phyloP scores from a whole-genome alignment of 1,139 yeast species.

The Kodamaea suecica region DNA sequence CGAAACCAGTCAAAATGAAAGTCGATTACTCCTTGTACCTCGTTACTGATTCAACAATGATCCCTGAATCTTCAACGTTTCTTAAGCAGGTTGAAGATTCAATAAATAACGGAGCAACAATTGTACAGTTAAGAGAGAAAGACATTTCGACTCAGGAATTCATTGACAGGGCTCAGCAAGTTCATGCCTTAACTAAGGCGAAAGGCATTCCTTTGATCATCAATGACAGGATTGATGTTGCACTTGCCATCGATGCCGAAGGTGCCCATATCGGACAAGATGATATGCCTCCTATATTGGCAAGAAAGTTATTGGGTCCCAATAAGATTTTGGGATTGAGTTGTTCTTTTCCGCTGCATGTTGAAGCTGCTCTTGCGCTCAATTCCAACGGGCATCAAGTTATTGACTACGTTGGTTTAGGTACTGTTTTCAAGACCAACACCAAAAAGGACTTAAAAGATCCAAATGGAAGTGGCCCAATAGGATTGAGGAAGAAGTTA shows the following conservation, averaged over 20 bases:
- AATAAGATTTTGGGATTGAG: constrained; percentile 80
- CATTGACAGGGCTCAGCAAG: constrained; percentile 54
- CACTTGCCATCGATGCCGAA: constrained; percentile 85
- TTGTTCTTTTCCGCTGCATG: constrained; percentile 59
- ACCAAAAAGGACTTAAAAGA: constrained; percentile 59
- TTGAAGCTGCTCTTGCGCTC: constrained; percentile 47
- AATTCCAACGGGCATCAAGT: constrained; percentile 30
- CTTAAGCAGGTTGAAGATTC: constrained; percentile 60
- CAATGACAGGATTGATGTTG: constrained; percentile 87
- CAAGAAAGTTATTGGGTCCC: constrained; percentile 64
- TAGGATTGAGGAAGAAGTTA: constrained; percentile 59
- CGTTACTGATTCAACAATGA: constrained; percentile 78
- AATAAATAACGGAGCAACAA: constrained; percentile 68
- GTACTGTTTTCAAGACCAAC: constrained; percentile 71
- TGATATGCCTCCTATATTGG: constrained; percentile 69
- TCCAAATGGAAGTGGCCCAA: constrained; percentile 55
- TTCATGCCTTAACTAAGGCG: constrained; percentile 59
- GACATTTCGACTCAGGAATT: constrained; percentile 65
- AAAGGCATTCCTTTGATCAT: constrained; percentile 75
- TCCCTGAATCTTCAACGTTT: constrained; percentile 62
- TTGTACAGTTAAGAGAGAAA: constrained; percentile 86
- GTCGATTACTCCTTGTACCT: constrained; percentile 68
- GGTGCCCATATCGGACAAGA: constrained; percentile 95
- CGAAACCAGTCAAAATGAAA: too few relatives aligned
- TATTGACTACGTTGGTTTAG: constrained; percentile 85